phyloP scores from a whole-genome alignment of 108 stramenopile genomes.

The Skeletonema tropicum region DNA sequence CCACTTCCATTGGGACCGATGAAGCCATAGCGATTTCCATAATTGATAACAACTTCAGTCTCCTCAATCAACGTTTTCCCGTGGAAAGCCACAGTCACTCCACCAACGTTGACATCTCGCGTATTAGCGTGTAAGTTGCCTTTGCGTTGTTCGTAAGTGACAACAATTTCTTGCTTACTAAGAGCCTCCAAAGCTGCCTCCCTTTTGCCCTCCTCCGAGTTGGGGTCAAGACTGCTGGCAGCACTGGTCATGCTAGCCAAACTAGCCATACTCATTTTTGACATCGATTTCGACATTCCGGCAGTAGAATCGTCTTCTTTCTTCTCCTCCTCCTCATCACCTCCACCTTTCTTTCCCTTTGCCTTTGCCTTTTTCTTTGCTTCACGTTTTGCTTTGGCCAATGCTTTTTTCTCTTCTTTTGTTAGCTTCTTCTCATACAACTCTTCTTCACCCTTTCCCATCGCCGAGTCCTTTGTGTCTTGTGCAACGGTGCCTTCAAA shows the following conservation, averaged over 20 bases:
- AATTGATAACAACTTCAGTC: slow-evolving; percentile 89
- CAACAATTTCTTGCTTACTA: slow-evolving; percentile 76
- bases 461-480: slow-evolving; percentile 83
- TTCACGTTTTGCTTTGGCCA: slow-evolving; percentile 84
- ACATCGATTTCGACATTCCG: slow-evolving; percentile 19
- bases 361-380: slow-evolving; percentile 88
- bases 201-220: slow-evolving; percentile 60
- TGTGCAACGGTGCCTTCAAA: slow-evolving; percentile 48
- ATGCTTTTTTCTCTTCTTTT: slow-evolving; percentile 93
- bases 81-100: slow-evolving; percentile 95
- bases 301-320: slow-evolving; percentile 46
- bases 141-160: slow-evolving; percentile 82
- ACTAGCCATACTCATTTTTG: slow-evolving; percentile 14
- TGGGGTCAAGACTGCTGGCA: slow-evolving; percentile 39
- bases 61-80: slow-evolving; percentile 89
- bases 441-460: slow-evolving; percentile 92
- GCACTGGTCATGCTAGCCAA: slow-evolving; percentile 15
- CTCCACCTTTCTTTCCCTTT: slow-evolving; percentile 45
- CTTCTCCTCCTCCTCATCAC: slow-evolving; percentile 55
- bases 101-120: slow-evolving; percentile 95
- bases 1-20: slow-evolving; percentile 69
- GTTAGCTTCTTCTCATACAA: slow-evolving; percentile 90
- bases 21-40: slow-evolving; percentile 95
- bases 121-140: slow-evolving; percentile 84
- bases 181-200: slow-evolving; percentile 77